phyloP scores from a whole-genome alignment of 139 green algal species.

The Trebouxia sp. region DNA sequence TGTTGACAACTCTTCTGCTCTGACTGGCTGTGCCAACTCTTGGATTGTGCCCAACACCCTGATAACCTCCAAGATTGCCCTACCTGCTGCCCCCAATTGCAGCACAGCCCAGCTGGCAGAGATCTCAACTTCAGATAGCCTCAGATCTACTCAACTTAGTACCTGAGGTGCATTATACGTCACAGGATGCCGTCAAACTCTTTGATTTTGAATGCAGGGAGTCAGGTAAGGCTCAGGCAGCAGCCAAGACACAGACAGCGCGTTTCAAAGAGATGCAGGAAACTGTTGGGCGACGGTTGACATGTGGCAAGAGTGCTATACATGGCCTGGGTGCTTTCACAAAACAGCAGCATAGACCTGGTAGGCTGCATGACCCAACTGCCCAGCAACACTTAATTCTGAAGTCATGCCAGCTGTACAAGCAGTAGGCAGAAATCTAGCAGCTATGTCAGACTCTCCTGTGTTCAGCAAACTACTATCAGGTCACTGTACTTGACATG shows the following conservation, averaged over 20 bases:
- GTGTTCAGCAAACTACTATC: background rate
- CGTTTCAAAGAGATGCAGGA: constrained; percentile 52
- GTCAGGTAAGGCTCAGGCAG: background rate
- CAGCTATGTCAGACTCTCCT: background rate
- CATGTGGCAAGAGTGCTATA: constrained; percentile 77
- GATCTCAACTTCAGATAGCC: too few species aligned
- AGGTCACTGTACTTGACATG: background rate
- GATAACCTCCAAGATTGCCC: too few species aligned
- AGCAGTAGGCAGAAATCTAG: background rate
- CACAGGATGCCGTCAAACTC: too few species aligned
- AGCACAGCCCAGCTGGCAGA: too few species aligned
- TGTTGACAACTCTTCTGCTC: too few species aligned
- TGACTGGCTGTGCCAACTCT: too few species aligned
- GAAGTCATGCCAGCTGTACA: background rate
- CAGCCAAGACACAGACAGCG: constrained; percentile 34
- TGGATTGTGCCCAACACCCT: too few species aligned
- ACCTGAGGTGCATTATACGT: too few species aligned
- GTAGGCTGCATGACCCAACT: constrained; percentile 28
- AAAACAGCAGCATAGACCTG: constrained; percentile 54
- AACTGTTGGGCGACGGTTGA: constrained; percentile 42
- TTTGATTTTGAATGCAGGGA: too few species aligned
- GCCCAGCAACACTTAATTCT: too few species aligned
- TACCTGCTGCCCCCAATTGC: too few species aligned
- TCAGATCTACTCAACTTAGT: too few species aligned
- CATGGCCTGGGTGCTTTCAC: constrained; percentile 82